Percentiles rank a stretch among this genome's conserved stretches.
phyloP scores from a whole-genome alignment of 1,284 basidiomycete genomes.

The Apiotrichum gracile region DNA sequence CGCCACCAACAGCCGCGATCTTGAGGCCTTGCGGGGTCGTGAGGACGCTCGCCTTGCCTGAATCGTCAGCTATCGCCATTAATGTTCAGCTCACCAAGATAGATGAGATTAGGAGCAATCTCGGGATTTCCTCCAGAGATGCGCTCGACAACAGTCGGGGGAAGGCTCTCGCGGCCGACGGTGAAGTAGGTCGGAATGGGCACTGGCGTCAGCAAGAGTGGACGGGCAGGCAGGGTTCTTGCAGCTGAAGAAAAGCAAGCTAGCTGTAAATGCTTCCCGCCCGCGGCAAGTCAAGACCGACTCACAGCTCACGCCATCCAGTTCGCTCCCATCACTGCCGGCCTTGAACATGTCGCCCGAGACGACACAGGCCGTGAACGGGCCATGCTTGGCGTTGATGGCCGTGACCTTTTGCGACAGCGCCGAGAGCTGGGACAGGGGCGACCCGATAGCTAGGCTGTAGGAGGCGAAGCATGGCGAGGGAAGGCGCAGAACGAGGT shows the following conservation, averaged over 20 bases:
- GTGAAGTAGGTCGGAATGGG: constrained; percentile 90
- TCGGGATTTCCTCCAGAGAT: constrained; percentile 66
- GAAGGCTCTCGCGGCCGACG: constrained; percentile 70
- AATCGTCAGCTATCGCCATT: background rate
- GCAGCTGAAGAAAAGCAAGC: no score
- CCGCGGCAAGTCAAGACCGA: background rate
- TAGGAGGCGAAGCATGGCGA: background rate
- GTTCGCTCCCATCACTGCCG: constrained; percentile 49
- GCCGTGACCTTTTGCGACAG: constrained; percentile 74
- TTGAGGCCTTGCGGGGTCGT: constrained; percentile 77
- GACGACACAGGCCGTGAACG: constrained; percentile 82
- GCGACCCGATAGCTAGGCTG: constrained; percentile 81
- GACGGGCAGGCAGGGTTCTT: background rate
- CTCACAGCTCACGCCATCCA: constrained; percentile 43
- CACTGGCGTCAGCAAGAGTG: constrained; percentile 50
- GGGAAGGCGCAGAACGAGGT: background rate
- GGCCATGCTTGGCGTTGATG: constrained; percentile 89
- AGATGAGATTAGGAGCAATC: constrained; percentile 71
- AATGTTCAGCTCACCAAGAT: constrained; percentile 57
- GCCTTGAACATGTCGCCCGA: constrained; percentile 85
- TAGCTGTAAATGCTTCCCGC: no score
- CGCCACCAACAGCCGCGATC: constrained; percentile 77
- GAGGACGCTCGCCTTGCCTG: constrained; percentile 76
- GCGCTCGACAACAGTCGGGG: constrained; percentile 63
- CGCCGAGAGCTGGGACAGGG: constrained; percentile 65